A percentile compares a stretch with the other conserved stretches of the same genome.
Evolutionary conservation across 148 eudicot species (phyloP).

Genomic region (Nepenthes mirabilis): DNA sequence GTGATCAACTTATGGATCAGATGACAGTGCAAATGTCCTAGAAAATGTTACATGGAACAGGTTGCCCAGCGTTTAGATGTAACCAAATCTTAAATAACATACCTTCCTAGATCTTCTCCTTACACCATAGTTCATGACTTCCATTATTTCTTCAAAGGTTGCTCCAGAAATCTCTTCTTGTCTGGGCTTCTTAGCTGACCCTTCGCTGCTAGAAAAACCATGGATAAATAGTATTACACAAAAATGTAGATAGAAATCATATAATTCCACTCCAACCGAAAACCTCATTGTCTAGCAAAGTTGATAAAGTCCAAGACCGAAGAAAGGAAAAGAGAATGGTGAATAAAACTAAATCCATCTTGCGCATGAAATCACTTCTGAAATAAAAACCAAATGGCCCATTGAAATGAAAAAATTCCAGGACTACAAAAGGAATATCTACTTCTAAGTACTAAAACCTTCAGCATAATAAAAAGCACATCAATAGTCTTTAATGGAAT

Average conservation of each 20-base stretch:
- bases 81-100: neutral
- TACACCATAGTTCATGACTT: constrained; percentile 43
- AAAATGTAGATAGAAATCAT: neutral
- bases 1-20: neutral
- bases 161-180: constrained; percentile 32
- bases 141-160: constrained; percentile 57
- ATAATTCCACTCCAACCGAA: neutral
- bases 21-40: neutral
- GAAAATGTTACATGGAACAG: neutral
- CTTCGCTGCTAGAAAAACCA: constrained; percentile 28
- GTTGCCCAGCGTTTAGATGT: neutral
- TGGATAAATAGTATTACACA: neutral
- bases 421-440: too few species aligned
- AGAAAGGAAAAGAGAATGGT: too few species aligned
- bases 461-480: too few species aligned
- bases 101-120: constrained; percentile 58
- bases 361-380: too few species aligned
- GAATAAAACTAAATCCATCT: too few species aligned
- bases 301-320: neutral
- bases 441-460: too few species aligned
- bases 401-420: too few species aligned
- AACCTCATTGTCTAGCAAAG: neutral
- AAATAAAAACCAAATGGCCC: too few species aligned
- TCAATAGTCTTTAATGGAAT: too few species aligned
- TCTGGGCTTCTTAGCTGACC: constrained; percentile 42